phyloP scores from a whole-genome alignment of 345 rosid genomes.

The Mercurialis annua region DNA sequence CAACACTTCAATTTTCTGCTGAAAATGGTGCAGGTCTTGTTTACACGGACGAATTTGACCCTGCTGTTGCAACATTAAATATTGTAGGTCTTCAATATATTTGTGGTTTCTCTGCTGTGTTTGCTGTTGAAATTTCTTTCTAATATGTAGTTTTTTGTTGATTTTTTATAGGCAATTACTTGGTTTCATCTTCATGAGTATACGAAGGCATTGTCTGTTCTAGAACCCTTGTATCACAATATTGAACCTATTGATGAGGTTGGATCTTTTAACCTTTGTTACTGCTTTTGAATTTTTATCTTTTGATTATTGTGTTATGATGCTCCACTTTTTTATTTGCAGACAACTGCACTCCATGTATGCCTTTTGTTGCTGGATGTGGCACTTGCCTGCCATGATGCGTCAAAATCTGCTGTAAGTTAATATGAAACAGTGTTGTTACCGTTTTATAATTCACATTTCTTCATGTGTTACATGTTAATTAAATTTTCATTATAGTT shows the following conservation, averaged over 20 bases:
- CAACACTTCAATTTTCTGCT: slow-evolving; percentile 33
- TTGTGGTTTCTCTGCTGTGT: slow-evolving; percentile 2
- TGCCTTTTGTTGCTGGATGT: slow-evolving; percentile 83
- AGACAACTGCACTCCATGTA: slow-evolving; percentile 82
- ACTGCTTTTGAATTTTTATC: slow-evolving; percentile 1
- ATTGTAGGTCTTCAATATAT: slow-evolving; percentile 46
- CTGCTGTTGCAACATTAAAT: slow-evolving; percentile 69
- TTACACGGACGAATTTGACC: slow-evolving; percentile 69
- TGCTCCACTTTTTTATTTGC: slow-evolving; percentile 32
- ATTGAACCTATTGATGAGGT: slow-evolving; percentile 91
- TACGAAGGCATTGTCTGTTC: slow-evolving; percentile 65
- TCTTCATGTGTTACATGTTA: not conserved
- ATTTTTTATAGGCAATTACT: slow-evolving; percentile 59
- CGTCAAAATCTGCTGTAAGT: slow-evolving; percentile 79
- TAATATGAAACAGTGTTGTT: slow-evolving; percentile 9
- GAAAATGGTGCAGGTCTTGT: slow-evolving; percentile 35
- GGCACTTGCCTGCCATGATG: slow-evolving; percentile 77
- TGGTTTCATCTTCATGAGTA: slow-evolving; percentile 94
- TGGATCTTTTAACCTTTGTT: slow-evolving; percentile 5
- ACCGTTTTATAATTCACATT: not conserved
- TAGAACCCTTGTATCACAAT: slow-evolving; percentile 72
- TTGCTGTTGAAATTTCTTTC: slow-evolving; percentile 9
- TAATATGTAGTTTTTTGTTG: slow-evolving; percentile 16
- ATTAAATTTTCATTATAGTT: not conserved
- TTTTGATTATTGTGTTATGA: slow-evolving; percentile 11